phyloP scores from a whole-genome alignment of 2,329 filamentous ascomycete species.

The Xylaria sp. region DNA sequence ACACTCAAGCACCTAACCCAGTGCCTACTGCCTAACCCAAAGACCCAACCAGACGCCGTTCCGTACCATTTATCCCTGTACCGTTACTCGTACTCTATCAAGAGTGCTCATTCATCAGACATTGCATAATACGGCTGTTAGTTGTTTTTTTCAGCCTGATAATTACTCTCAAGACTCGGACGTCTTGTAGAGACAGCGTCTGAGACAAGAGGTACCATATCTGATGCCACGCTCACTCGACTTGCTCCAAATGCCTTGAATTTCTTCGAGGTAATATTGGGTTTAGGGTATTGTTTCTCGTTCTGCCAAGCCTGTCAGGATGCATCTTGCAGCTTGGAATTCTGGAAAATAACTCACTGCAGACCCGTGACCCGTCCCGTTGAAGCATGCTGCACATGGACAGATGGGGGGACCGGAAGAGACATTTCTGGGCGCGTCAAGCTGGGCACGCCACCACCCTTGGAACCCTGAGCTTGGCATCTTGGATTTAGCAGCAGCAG shows the following conservation, averaged over 20 bases:
- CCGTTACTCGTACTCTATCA: background rate
- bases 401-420: conserved; percentile 33
- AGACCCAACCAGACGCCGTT: conserved; percentile 1
- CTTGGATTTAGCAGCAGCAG: background rate
- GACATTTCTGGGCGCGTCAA: conserved; percentile 27
- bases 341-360: conserved; percentile 26
- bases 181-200: conserved; percentile 19
- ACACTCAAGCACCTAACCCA: no score
- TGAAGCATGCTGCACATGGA: conserved; percentile 38
- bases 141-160: background rate
- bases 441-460: conserved; percentile 37
- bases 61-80: conserved; percentile 1
- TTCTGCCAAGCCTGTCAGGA: conserved; percentile 21
- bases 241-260: conserved; percentile 14
- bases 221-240: conserved; percentile 37
- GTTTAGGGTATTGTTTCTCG: conserved; percentile 10
- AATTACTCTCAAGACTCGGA: conserved; percentile 26
- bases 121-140: background rate
- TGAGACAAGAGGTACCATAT: conserved; percentile 34
- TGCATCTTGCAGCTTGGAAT: background rate
- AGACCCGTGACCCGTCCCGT: conserved; percentile 29
- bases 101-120: background rate
- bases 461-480: conserved; percentile 33
- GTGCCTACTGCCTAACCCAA: no score
- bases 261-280: conserved; percentile 7